These are phyloP conservation scores for Hypoxylon sp. DNA, from an alignment of 2,329 filamentous ascomycete species.

Conservation along the genomic window DNA sequence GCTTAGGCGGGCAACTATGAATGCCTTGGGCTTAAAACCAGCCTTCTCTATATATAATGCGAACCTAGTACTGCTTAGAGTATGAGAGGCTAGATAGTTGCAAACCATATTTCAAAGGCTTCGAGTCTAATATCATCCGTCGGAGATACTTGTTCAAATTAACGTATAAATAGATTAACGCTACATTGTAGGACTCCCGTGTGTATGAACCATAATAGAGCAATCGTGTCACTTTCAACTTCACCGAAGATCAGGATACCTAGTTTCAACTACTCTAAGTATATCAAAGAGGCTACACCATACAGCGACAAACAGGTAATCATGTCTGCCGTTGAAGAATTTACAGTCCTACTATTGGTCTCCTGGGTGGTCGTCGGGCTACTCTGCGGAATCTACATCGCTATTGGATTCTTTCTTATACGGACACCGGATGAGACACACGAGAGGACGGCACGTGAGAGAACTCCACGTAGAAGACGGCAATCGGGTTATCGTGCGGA, in stretches of 20 bases:
- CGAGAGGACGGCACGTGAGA: not conserved
- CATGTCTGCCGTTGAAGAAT: not conserved
- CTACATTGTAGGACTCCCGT: not conserved
- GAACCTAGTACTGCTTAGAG: not conserved
- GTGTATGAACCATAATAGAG: not conserved
- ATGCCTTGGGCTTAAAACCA: not conserved
- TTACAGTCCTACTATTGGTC: not conserved
- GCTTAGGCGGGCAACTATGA: not conserved
- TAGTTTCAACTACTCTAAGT: not conserved
- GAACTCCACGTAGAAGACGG: not conserved
- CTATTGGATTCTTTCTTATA: not conserved
- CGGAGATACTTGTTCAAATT: not conserved
- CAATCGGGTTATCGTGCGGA: conserved; percentile 8
- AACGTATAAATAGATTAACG: not conserved
- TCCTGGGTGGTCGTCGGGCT: not conserved
- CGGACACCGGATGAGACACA: not conserved
- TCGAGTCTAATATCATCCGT: not conserved
- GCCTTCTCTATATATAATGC: not conserved
- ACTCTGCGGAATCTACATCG: not conserved
- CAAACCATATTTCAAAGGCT: conserved; percentile 3
- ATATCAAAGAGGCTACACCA: not conserved
- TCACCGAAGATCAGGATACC: not conserved
- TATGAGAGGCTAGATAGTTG: not conserved
- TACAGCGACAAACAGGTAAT: not conserved
- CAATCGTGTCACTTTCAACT: not conserved